phyloP scores from a whole-genome alignment of 2,329 filamentous ascomycete species.

The Exophiala mesophila region DNA sequence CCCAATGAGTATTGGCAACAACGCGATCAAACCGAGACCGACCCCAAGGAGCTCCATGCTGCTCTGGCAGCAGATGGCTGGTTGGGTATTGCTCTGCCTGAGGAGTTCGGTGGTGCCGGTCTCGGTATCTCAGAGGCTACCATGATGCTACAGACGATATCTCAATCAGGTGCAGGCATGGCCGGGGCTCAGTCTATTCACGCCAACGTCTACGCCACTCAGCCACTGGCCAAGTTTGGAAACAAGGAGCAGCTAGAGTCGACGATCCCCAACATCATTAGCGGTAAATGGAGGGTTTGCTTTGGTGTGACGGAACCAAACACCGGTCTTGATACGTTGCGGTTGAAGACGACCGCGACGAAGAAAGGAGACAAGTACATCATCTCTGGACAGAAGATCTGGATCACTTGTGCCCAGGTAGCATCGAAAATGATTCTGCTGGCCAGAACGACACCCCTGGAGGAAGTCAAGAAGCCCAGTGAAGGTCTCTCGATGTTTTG shows the following conservation, averaged over 20 bases:
- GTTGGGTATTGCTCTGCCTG: slow-evolving; percentile 75
- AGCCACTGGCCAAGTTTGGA: slow-evolving; percentile 66
- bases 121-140: slow-evolving; percentile 73
- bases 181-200: slow-evolving; percentile 62
- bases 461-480: slow-evolving; percentile 64
- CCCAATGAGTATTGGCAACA: slow-evolving; percentile 73
- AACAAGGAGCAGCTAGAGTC: slow-evolving; percentile 57
- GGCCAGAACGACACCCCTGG: slow-evolving; percentile 66
- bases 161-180: slow-evolving; percentile 74
- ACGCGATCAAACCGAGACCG: slow-evolving; percentile 63
- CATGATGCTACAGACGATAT: slow-evolving; percentile 81
- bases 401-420: slow-evolving; percentile 82
- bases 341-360: slow-evolving; percentile 61
- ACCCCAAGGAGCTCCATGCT: slow-evolving; percentile 71
- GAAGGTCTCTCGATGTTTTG: slow-evolving; percentile 76
- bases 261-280: slow-evolving; percentile 66
- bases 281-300: slow-evolving; percentile 66
- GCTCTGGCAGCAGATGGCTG: slow-evolving; percentile 70
- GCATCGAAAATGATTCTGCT: slow-evolving; percentile 79
- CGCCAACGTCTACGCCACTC: slow-evolving; percentile 69
- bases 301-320: slow-evolving; percentile 85
- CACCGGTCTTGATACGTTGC: slow-evolving; percentile 71
- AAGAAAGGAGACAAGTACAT: slow-evolving; percentile 59
- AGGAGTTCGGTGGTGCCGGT: slow-evolving; percentile 67
- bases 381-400: slow-evolving; percentile 68